Evolutionary conservation across 495 filamentous ascomycete species (phyloP).

Genomic region (Talaromyces thailandensis): DNA sequence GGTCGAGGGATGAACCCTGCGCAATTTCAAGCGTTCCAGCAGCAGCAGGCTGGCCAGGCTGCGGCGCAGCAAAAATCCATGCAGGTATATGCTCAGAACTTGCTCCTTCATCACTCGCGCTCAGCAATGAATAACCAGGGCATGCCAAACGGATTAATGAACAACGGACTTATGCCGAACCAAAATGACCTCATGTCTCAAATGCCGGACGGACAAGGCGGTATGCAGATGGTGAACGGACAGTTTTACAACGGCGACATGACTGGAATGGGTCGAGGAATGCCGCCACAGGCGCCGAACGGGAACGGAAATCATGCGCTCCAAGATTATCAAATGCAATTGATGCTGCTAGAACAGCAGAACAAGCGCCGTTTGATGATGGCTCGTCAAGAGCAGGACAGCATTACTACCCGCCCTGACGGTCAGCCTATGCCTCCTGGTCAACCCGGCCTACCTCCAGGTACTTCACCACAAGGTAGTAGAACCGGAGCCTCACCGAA

Average conservation of each 20-base stretch:
- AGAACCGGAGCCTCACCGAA: conserved; percentile 81
- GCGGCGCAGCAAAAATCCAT: conserved; percentile 67
- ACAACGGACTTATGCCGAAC: conserved; percentile 45
- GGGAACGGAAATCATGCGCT: conserved; percentile 94
- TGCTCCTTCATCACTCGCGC: conserved; percentile 66
- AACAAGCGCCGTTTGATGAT: conserved; percentile 96
- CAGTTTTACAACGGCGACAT: conserved; percentile 64
- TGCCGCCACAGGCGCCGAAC: conserved; percentile 38
- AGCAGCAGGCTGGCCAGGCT: conserved; percentile 37
- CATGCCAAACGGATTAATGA: conserved; percentile 60
- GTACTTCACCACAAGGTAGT: conserved; percentile 74
- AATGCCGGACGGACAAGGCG: conserved; percentile 54
- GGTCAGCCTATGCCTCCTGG: conserved; percentile 51
- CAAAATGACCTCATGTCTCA: conserved; percentile 76
- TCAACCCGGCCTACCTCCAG: conserved; percentile 44
- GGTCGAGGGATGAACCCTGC: conserved; percentile 61
- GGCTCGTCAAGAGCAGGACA: conserved; percentile 94
- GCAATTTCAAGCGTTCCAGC: conserved; percentile 68
- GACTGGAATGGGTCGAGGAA: conserved; percentile 38
- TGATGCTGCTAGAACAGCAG: conserved; percentile 97
- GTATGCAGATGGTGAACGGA: conserved; percentile 37
- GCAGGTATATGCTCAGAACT: conserved; percentile 74
- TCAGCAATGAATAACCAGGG: conserved; percentile 55
- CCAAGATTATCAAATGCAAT: conserved; percentile 98
- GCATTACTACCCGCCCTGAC: conserved; percentile 47